Base-by-base conservation (phyloP, 768 basidiomycete genomes). In the Filobasidium floriforme region DNA sequence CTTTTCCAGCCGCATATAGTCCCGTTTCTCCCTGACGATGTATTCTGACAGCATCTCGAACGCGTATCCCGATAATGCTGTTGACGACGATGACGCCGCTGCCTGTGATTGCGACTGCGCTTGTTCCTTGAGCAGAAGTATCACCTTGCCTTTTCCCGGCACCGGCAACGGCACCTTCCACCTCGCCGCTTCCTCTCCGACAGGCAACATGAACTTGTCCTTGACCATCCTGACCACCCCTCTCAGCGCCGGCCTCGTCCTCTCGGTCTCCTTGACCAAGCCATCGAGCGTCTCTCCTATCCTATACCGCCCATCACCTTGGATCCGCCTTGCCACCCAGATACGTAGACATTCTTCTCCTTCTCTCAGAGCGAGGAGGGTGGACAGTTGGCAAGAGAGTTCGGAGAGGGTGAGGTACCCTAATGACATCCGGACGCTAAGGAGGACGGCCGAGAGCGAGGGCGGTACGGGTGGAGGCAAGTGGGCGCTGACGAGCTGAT, bases 31-130 rank as follows among this genome's bases (percentile, higher is more conserved):
- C 26, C 76, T 63, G 4, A 73, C 72, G 14, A 74, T 40, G 59
- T 67, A 78, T 63, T 78, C 77, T 6, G 73, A 75, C 7, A 76
- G 57, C 26, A 78, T 67, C 62, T 78, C 77, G 41, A 75, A 51
- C 1, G 73, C 70, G 51, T 73, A 78, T 41, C 67, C 69, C 19
- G 72, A 69, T 1, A 74, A 32, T 3, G 70, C 69, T 41, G 72
- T 68, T 29, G 18, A 49, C 46, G 46, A 49, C 3, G 46, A 49
- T n/a, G 44, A 29, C 18, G 55, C 70, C 18, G 55, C 67, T 15
- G 62, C 32, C 32, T 49, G 26, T 7, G 60, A 46, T 18, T 40
- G 54, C 12, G 37, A 46, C 24, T 40, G 54, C 12, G 37, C 26
- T n/a, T 19, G 57, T 10, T 51, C 29, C 22, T 66, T 59, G 22